phyloP scores from a whole-genome alignment of 768 basidiomycete genomes.

The Lentinus brumalis region DNA sequence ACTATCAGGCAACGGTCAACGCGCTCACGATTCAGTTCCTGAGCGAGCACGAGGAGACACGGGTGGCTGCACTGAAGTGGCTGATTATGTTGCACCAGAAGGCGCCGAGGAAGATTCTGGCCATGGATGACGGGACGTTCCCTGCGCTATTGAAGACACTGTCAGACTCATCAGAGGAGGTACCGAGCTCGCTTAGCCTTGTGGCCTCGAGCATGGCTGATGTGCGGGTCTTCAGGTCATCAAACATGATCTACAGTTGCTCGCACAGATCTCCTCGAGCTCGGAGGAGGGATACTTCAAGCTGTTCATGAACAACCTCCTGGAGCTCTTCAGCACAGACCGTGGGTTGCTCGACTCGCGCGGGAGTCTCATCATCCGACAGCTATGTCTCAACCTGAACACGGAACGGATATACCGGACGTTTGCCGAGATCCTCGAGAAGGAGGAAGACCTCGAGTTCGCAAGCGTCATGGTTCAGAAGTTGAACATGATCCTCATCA shows the following conservation, averaged over 20 bases:
- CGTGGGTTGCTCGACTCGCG: conserved; percentile 84
- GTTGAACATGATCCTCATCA: conserved; percentile 93
- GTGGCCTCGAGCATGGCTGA: not conserved
- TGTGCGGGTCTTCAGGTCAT: conserved; percentile 62
- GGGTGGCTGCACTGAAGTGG: conserved; percentile 96
- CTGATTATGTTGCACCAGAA: conserved; percentile 98
- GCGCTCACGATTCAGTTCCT: conserved; percentile 91
- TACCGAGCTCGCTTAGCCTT: conserved; percentile 29
- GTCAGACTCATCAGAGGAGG: conserved; percentile 96
- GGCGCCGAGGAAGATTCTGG: conserved; percentile 95
- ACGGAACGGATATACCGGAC: conserved; percentile 95
- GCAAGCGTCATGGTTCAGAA: conserved; percentile 98
- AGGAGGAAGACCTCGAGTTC: conserved; percentile 99
- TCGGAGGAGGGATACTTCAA: conserved; percentile 97
- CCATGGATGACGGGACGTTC: conserved; percentile 96
- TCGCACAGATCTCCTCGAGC: conserved; percentile 95
- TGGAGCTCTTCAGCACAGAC: conserved; percentile 95
- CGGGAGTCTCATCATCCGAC: conserved; percentile 94
- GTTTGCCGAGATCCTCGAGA: conserved; percentile 96
- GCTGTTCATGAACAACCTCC: conserved; percentile 91
- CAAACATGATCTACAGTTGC: conserved; percentile 91
- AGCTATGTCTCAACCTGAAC: conserved; percentile 91
- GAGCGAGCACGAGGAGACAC: conserved; percentile 95
- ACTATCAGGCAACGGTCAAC: conserved; percentile 91
- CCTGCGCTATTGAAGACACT: conserved; percentile 93